Evolutionary conservation across 2,329 filamentous ascomycete genomes (phyloP), one percentile per base, ranked within the genome.

Genomic region (Monilinia vaccinii-corymbosi): DNA sequence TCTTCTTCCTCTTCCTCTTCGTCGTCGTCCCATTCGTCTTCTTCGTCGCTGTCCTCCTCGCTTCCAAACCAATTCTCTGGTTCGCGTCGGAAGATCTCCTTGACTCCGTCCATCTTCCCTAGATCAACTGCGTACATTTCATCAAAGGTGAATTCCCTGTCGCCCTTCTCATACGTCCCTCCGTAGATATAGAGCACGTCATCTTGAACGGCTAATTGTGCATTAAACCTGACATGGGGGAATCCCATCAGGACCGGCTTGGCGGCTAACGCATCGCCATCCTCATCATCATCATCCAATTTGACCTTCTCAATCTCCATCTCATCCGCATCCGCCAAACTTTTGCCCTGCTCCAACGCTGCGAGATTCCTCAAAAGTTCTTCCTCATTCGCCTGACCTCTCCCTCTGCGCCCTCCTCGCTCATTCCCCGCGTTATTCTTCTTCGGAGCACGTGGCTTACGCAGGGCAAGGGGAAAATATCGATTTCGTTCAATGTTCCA

Each of bases 401-500:
- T 82, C n/a, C 83, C 88, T 62, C 88, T 81, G 60, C 85, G 78
- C 8, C 81, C 79, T 40, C 81, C 79, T 47, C 85, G 78, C 58
- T 84, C 81, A 66, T 81, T 82, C 16, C 73, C 75, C 45, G 75
- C 76, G 40, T 79, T 80, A 65, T 83, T 86, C 66, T 86, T 88
- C 63, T 84, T 81, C 51, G 82, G 82, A 23, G 80, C 77, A 31
- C 91, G 85, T 2, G 90, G 83, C 67, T 91, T 89, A 56, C 92
- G 81, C 49, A 97, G 77, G 11, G 78, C 77, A 48, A 97, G 78
- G 2, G 88, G 89, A 77, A 97, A 97, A 76, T 96, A 97, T 10
- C 94, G 82, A 72, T 99, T 99, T 61, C 93, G 84, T 69, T 97
- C 94, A 64, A 96, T 85, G 70, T 96, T 97, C 90, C 92, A 97